Base-by-base conservation (phyloP, 2,329 filamentous ascomycete genomes). In the Aspergillus oerlinghausenensis region DNA sequence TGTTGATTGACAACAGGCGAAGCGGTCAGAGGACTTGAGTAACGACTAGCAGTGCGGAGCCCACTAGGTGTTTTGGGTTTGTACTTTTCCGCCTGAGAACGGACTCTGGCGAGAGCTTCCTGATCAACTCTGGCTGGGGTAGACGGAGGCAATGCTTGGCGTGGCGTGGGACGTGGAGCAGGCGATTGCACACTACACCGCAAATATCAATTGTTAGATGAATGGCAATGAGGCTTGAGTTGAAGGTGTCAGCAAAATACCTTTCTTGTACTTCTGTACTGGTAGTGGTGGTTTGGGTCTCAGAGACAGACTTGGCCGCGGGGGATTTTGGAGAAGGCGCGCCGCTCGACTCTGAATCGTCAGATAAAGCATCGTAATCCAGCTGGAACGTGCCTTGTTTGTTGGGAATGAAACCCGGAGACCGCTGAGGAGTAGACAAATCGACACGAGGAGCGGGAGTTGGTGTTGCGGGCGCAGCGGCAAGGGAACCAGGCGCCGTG, bases 41-140 rank as follows among this genome's bases (percentile, higher is more conserved):
- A 69, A 11, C 65, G 65, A 49, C 65, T 64, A n/a, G 71, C 61
- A 47, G 72, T 70, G 47, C 75, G 73, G 42, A 78, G 70, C 4
- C 74, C 68, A 58, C 75, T 77, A 3, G 75, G 74, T 5, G 69
- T 73, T 57, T 74, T 75, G 0, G 77, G 76, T 49, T 74, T 75
- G 65, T 77, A 76, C 47, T 73, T 74, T 58, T 77, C 70, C 2
- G 73, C 73, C 48, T 70, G 68, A 45, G 67, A 67, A 43, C 73
- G 70, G 49, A 66, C 71, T 52, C 67, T 70, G n/a, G 66, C 71
- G n/a, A 75, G 67, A 19, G 71, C 70, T 17, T 65, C 60, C 9
- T 63, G 60, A 29, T 68, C 65, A 49, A 63, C 51, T 29, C 63
- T 64, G 9, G 61, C 60, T 17, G 66, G 59, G 10, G 68, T 64